Evolutionary conservation across 257 asterid species (phyloP).

Genomic region (Pogostemon cablin): DNA sequence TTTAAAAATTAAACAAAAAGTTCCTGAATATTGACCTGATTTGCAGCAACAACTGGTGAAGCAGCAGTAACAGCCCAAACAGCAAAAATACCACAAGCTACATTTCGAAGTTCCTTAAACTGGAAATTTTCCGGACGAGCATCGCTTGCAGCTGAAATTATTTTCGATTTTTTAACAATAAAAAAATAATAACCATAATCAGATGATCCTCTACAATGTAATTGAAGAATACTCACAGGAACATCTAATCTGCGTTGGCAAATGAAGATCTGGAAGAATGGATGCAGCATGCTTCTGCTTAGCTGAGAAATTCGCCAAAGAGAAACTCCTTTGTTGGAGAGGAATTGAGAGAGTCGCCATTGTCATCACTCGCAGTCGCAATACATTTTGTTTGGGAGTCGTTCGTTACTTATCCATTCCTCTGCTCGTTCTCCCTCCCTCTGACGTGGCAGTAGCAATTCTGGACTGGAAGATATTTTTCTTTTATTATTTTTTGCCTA

Average conservation of each 20-base stretch:
- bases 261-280: conserved; percentile 35
- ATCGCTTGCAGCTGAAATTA: conserved; percentile 50
- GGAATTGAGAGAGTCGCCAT: conserved; percentile 62
- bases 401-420: conserved; percentile 47
- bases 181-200: neutral
- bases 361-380: conserved; percentile 11
- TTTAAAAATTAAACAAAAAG: neutral
- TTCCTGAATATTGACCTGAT: conserved; percentile 43
- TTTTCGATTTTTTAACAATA: neutral
- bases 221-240: conserved; percentile 49
- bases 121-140: conserved; percentile 35
- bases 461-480: neutral
- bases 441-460: neutral
- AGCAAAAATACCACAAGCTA: conserved; percentile 85
- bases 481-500: too few relatives aligned
- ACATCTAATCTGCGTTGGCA: conserved; percentile 49
- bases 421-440: neutral
- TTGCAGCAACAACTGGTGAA: conserved; percentile 85
- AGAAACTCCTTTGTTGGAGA: conserved; percentile 46
- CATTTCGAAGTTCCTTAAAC: conserved; percentile 68
- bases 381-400: conserved; percentile 29
- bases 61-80: conserved; percentile 76
- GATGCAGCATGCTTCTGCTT: conserved; percentile 24
- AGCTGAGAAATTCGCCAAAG: conserved; percentile 35
- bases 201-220: neutral